Percentiles rank a stretch among this genome's conserved stretches.
These are phyloP conservation scores for Anthoceros angustus DNA, from an alignment of 225 moss, liverwort and hornwort species.

Conservation along the genomic window DNA sequence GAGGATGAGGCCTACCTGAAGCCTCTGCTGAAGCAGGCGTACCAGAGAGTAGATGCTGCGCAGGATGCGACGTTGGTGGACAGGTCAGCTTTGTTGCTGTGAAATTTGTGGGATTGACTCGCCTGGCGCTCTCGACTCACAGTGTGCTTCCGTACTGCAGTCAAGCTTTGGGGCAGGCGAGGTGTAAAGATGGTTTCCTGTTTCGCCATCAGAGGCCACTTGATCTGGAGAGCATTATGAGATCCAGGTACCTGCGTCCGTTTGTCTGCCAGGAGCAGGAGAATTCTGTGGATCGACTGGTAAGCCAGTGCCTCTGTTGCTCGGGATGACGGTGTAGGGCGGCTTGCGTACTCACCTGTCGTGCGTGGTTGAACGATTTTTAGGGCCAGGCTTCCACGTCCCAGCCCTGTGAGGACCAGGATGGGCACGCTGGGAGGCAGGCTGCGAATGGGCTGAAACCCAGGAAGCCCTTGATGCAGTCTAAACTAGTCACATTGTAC, in stretches of 20 bases:
- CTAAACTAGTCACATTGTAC: neutral
- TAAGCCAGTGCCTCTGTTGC: neutral
- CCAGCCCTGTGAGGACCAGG: neutral
- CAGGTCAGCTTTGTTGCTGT: constrained; percentile 25
- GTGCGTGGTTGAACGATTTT: neutral
- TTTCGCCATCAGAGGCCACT: constrained; percentile 31
- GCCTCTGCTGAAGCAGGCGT: constrained; percentile 45
- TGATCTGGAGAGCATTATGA: constrained; percentile 51
- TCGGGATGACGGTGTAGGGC: neutral
- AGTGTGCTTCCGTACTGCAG: constrained; percentile 15
- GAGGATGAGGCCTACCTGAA: constrained; percentile 53
- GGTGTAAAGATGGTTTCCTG: constrained; percentile 27
- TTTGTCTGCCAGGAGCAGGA: constrained; percentile 10
- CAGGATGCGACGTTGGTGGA: constrained; percentile 42
- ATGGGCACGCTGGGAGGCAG: neutral
- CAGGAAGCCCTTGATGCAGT: neutral
- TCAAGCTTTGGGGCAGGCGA: constrained; percentile 38
- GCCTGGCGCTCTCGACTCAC: neutral
- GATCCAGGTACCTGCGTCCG: constrained; percentile 34
- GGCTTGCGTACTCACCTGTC: neutral
- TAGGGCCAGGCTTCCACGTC: neutral
- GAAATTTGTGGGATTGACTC: neutral
- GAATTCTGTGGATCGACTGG: neutral
- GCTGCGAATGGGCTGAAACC: neutral
- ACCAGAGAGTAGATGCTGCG: constrained; percentile 38